Base-by-base conservation (phyloP, 2,329 filamentous ascomycete genomes). In the Pseudovirgaria hyperparasitica region DNA sequence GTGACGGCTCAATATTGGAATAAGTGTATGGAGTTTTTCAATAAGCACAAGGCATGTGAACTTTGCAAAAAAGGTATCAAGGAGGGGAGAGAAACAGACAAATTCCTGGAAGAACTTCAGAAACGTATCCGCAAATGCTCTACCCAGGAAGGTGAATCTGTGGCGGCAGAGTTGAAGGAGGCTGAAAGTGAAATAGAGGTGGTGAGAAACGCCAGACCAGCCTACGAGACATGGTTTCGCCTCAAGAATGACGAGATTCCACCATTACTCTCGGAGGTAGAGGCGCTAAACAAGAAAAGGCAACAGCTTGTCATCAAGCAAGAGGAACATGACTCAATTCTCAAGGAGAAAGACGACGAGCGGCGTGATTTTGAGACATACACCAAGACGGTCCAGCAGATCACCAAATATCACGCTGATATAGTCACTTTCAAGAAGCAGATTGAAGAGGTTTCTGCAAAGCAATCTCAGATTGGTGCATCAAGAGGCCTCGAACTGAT, bases 401-500 rank as follows among this genome's bases (percentile, higher is more conserved):
- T 98, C 33, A 58, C 69, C 6, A 78, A 81, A 48, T 77, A 77
- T 22, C 61, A 73, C 36, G 68, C 64, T 33, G 82, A 93, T 23
- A 79, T 87, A 33, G 62, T 63, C 24, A 74, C 76, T 19, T 73
- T 82, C 5, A 71, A 81, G 42, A 57, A 58, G 20, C 79, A 93
- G 48, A 77, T 94, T 26, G 65, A 77, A 30, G 73, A 80, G 28
- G 69, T 93, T 26, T 65, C 72, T 31, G 73, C 74, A 6, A 84
- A 85, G 39, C 80, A 94, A 46, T 73, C 78, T 43, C 70, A 76
- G 9, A 63, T 67, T 15, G 69, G 70, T 9, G 52, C 65, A 7
- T 68, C 71, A 9, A 72, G 82, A 35, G 81, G 80, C 16, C 67
- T 84, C 5, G 81, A 92, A 28, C 81, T 90, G 38, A 85, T 96